phyloP scores from a whole-genome alignment of 192 early-diverging fungal genomes.

The Dispira simplex region DNA sequence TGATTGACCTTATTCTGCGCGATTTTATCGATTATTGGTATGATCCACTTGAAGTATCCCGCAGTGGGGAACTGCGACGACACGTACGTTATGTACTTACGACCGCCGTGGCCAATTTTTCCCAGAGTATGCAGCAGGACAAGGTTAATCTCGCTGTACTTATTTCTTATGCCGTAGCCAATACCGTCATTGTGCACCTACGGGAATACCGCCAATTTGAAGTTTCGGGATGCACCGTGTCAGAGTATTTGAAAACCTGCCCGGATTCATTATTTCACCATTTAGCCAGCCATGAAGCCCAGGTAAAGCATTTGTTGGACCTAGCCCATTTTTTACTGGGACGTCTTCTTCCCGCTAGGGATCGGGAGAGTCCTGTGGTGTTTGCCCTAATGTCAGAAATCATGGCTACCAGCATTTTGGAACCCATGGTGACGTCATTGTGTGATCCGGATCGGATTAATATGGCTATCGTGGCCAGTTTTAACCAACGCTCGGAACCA shows the following conservation, averaged over 20 bases:
- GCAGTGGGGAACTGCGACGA: not conserved
- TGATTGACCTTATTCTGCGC: constrained; percentile 10
- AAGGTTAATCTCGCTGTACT: constrained; percentile 1
- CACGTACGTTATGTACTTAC: not conserved
- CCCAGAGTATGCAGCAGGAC: not conserved
- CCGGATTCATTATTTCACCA: constrained; percentile 3
- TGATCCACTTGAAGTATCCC: not conserved
- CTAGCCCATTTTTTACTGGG: not conserved
- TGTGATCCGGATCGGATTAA: constrained; percentile 10
- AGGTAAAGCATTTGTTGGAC: not conserved
- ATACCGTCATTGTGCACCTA: constrained; percentile 10
- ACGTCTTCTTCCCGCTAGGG: not conserved
- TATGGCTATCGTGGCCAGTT: not conserved
- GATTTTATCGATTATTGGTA: constrained; percentile 13
- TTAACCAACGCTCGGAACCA: not conserved
- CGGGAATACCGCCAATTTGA: constrained; percentile 11
- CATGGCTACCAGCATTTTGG: constrained; percentile 8
- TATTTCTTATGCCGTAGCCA: constrained; percentile 1
- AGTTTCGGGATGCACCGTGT: not conserved
- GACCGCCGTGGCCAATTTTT: not conserved
- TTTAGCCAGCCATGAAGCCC: not conserved
- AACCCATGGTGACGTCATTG: constrained; percentile 3
- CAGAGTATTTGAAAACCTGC: not conserved
- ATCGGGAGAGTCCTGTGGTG: constrained; percentile 1
- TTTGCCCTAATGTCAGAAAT: constrained; percentile 10